These are phyloP conservation scores for Pestalotiopsis sp. DNA, from an alignment of 2,329 filamentous ascomycete genomes.

Conservation along the genomic window DNA sequence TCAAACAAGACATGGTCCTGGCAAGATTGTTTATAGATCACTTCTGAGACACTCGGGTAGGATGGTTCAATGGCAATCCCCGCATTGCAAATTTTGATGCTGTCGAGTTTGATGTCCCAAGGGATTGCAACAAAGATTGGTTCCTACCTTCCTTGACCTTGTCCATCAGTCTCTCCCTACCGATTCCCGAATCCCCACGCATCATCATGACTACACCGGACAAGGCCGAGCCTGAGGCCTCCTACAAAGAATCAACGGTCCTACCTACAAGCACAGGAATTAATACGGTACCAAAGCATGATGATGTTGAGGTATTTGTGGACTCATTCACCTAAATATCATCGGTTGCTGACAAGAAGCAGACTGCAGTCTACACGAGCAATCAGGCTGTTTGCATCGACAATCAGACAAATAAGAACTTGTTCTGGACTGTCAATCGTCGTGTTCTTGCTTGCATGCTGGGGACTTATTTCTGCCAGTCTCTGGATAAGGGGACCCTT, in stretches of 20 bases:
- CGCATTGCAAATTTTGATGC: not conserved
- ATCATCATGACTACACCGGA: not conserved
- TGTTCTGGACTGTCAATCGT: conserved; percentile 52
- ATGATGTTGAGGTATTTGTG: not conserved
- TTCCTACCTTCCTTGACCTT: not conserved
- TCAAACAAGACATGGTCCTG: not conserved
- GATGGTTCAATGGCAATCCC: not conserved
- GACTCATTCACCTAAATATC: not conserved
- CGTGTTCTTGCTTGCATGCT: conserved; percentile 52
- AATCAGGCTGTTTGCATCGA: conserved; percentile 42
- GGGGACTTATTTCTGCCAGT: conserved; percentile 49
- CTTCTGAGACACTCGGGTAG: no score
- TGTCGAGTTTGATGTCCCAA: not conserved
- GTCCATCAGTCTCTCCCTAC: not conserved
- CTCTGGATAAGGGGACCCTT: conserved; percentile 33
- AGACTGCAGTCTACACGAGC: conserved; percentile 14
- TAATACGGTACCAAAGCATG: not conserved
- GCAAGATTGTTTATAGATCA: not conserved
- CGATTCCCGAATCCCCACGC: not conserved
- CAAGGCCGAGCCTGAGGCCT: not conserved
- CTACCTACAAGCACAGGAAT: not conserved
- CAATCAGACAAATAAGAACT: conserved; percentile 49
- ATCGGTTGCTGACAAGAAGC: not conserved
- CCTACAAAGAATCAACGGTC: not conserved
- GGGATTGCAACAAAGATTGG: no score